phyloP scores from a whole-genome alignment of 805 yeast genomes.

The Candida yuanshanica region DNA sequence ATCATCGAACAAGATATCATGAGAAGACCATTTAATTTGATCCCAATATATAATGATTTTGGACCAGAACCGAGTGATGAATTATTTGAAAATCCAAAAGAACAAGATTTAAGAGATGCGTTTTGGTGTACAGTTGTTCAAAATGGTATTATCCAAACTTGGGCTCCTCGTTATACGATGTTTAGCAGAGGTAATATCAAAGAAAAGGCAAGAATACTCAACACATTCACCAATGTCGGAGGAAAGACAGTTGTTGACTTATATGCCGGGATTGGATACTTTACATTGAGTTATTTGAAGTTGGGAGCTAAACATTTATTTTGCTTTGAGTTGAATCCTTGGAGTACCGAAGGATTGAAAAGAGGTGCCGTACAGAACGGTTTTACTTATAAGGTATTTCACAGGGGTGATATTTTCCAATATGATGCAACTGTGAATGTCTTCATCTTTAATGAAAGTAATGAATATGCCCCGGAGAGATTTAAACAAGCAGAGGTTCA shows the following conservation, averaged over 20 bases:
- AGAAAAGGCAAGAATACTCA: constrained; percentile 65
- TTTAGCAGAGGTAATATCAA: constrained; percentile 82
- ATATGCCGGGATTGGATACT: constrained; percentile 85
- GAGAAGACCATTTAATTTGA: constrained; percentile 59
- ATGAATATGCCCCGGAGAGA: constrained; percentile 44
- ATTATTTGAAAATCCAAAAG: constrained; percentile 31
- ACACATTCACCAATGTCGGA: constrained; percentile 30
- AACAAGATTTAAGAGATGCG: constrained; percentile 41
- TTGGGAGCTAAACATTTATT: constrained; percentile 47
- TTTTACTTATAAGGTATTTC: constrained; percentile 33
- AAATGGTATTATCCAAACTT: constrained; percentile 68
- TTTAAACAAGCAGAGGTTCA: constrained; percentile 21
- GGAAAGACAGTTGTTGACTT: constrained; percentile 54
- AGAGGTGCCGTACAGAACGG: constrained; percentile 47
- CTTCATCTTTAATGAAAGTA: constrained; percentile 57
- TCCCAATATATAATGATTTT: constrained; percentile 61
- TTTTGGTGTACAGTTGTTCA: constrained; percentile 72
- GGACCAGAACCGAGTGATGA: constrained; percentile 37
- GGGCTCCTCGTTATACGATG: constrained; percentile 88
- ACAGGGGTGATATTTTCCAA: constrained; percentile 26
- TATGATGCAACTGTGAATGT: constrained; percentile 19
- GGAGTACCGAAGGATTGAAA: constrained; percentile 71
- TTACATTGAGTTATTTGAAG: constrained; percentile 60
- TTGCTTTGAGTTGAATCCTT: constrained; percentile 83
- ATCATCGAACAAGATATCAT: constrained; percentile 48